Evolutionary conservation across 257 asterid genomes (phyloP), one percentile per base, ranked within the genome.

Genomic region (Plantago ovata): DNA sequence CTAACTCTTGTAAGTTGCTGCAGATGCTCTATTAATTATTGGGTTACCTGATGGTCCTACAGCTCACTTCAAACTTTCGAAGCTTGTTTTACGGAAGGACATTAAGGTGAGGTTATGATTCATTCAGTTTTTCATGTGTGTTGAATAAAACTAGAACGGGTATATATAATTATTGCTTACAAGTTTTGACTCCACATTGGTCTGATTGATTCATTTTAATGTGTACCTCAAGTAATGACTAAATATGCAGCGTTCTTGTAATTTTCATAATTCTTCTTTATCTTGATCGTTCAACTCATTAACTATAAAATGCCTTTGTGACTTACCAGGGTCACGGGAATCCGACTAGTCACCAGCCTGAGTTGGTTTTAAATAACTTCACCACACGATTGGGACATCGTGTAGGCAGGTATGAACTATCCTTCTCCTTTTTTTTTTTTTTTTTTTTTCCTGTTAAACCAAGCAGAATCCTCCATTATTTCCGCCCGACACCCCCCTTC

Each of bases 301-400:
- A 52, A 28, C 43, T 49, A 40, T 62, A 22, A 41, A 14, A 58
- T 48, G 23, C n/a, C 32, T 52, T 58, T 62, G 19, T 68, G 15
- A 13, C 22, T 3, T 61, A 45, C 61, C 85, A 90, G 98, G 84
- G 84, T 73, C 98, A 92, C 74, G 96, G 98, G 49, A 92, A 92
- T 69, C 98, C 98, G 1, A 92, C 98, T 60, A 77, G 74, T 70
- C 98, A 92, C 74, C 73, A 75, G 62, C 98, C 96, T 51, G 98
- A 91, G 82, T 72, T 91, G 57, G 87, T 85, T 71, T 66, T 91
- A 63, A 81, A 66, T 69, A 87, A 91, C 71, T 91, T 91, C 83
- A 85, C 96, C 33, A 85, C 98, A 22, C 95, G 98, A 13, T 75
- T 92, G 81, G 98, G 98, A 20, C 95, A 83, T 72, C 98, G 98